phyloP scores from a whole-genome alignment of 2,329 filamentous ascomycete genomes.

The Claviceps cyperi region DNA sequence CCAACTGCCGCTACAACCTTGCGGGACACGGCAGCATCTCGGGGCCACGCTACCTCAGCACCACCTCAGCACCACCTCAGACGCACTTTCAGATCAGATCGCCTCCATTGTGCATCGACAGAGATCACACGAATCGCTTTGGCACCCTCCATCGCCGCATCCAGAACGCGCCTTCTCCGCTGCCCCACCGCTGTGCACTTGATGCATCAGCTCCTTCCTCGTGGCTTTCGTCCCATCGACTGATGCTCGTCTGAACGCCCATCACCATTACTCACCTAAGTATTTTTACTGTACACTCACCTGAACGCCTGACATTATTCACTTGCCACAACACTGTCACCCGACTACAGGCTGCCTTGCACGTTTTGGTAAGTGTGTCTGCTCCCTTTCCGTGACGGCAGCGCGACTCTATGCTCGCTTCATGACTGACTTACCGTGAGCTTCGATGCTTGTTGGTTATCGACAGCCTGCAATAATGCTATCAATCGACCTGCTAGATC shows the following conservation, averaged over 20 bases:
- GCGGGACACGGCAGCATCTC: slow-evolving; percentile 1
- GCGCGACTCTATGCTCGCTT: neutral
- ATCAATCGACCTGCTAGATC: slow-evolving; percentile 2
- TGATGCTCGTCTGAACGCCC: no score
- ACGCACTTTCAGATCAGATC: neutral
- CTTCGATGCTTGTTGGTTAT: slow-evolving; percentile 2
- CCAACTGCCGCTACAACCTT: neutral
- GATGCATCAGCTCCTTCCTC: neutral
- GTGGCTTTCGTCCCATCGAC: neutral
- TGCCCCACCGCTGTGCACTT: neutral
- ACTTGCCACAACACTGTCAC: neutral
- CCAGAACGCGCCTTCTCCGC: neutral
- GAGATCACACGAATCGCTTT: neutral
- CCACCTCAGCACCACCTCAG: no score
- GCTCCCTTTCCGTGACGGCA: neutral
- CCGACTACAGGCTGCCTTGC: neutral
- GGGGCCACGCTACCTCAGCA: neutral
- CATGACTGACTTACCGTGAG: neutral
- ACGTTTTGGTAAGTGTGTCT: neutral
- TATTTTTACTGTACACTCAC: no score
- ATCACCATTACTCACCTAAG: no score
- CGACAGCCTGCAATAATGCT: slow-evolving; percentile 3
- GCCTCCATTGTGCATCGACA: neutral
- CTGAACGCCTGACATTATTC: neutral
- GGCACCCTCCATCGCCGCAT: neutral